Evolutionary conservation across 164 flowering plant genomes (phyloP), one percentile per base, ranked within the genome.

Genomic region (grape (Vitis vinifera)): DNA sequence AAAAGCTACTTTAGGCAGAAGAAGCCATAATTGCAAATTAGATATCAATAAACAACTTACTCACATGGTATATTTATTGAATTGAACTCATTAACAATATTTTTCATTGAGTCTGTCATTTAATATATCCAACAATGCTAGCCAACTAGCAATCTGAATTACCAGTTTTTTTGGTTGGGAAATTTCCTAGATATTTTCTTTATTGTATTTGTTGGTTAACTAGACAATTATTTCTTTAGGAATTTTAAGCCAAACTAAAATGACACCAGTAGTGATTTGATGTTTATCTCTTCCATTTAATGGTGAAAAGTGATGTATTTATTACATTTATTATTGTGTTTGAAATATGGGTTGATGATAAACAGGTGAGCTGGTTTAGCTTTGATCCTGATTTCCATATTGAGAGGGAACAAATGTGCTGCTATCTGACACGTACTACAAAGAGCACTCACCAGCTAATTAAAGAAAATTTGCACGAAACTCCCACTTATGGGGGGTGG

Each of bases 401-500:
- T 74, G 91, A 89, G 78, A 86, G 98, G 75, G 99, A 92, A 67
- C 99, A 95, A 71, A 92, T 91, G 98, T 92, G 97, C 84, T 91
- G 98, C 77, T 92, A 89, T 78, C 78, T 95, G 65, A 95, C 98
- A 59, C 94, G 98, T 67, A 92, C 99, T 19, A 92, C 99, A 66
- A 81, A 83, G 78, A 72, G 23, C 19, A 95, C 98, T 9, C 99
- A 95, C 74, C 84, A 85, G 75, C 76, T 95, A 71, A 92, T 95
- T 67, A 87, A 74, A 78, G 99, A 95, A 1, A 93, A 95, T 78
- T 82, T 95, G 85, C 98, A 91, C 82, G 98, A 95, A 77, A 95
- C 99, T 73, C 99, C 99, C 29, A 95, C 99, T 15, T 95, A 95
- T 85, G 98, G 99, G 50, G 99, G 99, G 56, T 95, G 99, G 98